Evolutionary conservation across 176 grass and related monocot species (phyloP).

Genomic region (Zoysia pacifica): DNA sequence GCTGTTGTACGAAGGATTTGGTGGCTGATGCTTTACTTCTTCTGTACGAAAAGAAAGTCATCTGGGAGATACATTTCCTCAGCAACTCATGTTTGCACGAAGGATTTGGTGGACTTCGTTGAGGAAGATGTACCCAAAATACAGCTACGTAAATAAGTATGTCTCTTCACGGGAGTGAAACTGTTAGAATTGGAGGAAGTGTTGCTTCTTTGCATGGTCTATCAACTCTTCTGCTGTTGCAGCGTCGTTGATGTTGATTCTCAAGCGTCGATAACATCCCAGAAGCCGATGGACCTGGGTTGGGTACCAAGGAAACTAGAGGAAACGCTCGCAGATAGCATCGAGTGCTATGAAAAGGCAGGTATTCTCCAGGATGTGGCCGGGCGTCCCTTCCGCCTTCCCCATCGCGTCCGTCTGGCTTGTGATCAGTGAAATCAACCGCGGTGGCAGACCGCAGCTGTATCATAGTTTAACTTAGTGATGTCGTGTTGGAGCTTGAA

Average conservation of each 20-base stretch:
- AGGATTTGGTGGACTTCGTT: slow-evolving; percentile 48
- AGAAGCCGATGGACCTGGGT: slow-evolving; percentile 48
- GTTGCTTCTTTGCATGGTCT: neutral
- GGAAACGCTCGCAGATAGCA: slow-evolving; percentile 37
- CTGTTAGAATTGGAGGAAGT: neutral
- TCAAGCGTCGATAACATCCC: neutral
- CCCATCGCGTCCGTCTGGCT: slow-evolving; percentile 14
- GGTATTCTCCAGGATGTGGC: slow-evolving; percentile 12
- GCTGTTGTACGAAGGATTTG: neutral
- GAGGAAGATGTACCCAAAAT: slow-evolving; percentile 48
- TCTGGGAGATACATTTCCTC: slow-evolving; percentile 49
- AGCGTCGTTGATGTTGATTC: slow-evolving; percentile 29
- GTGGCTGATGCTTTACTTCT: slow-evolving; percentile 54
- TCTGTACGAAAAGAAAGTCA: slow-evolving; percentile 43
- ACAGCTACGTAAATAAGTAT: slow-evolving; percentile 36
- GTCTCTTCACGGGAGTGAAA: neutral
- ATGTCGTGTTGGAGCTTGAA: neutral
- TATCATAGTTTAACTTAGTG: neutral
- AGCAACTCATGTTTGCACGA: slow-evolving; percentile 11
- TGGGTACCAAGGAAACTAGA: slow-evolving; percentile 47
- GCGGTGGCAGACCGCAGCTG: neutral
- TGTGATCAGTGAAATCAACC: neutral
- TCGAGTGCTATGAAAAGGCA: slow-evolving; percentile 39
- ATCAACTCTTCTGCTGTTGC: neutral
- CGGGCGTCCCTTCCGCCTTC: slow-evolving; percentile 26